Evolutionary conservation across 768 basidiomycete species (phyloP), one percentile per base, ranked within the genome.

Genomic region (Leucosporidium creatinivorum): DNA sequence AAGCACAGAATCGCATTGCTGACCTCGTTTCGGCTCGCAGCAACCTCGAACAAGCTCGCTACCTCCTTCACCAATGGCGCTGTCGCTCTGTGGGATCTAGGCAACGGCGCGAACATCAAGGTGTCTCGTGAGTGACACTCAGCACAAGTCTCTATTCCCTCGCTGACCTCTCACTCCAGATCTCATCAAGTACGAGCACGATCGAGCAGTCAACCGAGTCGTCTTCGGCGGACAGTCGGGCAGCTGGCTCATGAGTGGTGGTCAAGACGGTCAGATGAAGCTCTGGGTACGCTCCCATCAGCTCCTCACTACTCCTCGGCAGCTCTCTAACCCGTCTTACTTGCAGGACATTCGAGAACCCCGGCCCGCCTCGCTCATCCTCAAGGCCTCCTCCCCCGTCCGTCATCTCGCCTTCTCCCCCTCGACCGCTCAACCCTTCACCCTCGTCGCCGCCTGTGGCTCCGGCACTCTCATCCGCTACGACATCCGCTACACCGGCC

Each of bases 181-280:
- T n/a, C 36, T 39, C 5, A 51, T 72, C 62, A 72, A 65, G 56
- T 60, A 69, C 44, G 68, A 74, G 30, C 70, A 72, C 49, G 70
- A 74, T 30, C 66, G 70, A 44, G 68, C 73, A 1, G 69, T 74
- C 49, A 74, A 74, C 18, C 63, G 66, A 7, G 67, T 74, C 31
- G 64, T 66, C 9, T 74, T 74, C 15, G 73, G 70, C 10, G 73
- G 73, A 18, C 66, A 59, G 21, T 61, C 68, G 1, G 73, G 73
- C 25, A 65, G 56, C 39, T 72, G 61, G 63, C 55, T 72, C 4
- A 65, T 74, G 63, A 71, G 70, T 57, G 70, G 67, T 3, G 69
- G 73, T 10, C 70, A 74, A 25, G 70, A 74, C 33, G 70, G 70
- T 1, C 66, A 68, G 50, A 71, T 74, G 61, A 73, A 70, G 68